phyloP scores from a whole-genome alignment of 495 filamentous ascomycete genomes.

The Talaromyces wortmannii region DNA sequence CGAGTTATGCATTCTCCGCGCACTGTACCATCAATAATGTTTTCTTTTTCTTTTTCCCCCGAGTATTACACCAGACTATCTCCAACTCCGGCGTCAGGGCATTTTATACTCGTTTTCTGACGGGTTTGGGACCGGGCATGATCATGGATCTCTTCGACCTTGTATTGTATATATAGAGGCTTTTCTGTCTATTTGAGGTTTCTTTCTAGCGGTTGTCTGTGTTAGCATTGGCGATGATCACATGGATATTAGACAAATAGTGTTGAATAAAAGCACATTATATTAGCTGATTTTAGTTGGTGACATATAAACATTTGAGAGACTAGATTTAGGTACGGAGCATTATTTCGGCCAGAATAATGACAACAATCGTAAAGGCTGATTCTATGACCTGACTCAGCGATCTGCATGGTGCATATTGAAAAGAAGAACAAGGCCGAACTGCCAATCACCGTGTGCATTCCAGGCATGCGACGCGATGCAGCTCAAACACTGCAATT shows the following conservation, averaged over 20 bases:
- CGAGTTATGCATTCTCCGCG: background rate
- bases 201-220: conserved; percentile 3
- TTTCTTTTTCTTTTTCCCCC: conserved; percentile 18
- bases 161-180: conserved; percentile 42
- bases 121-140: conserved; percentile 38
- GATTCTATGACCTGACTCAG: too few relatives aligned
- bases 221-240: conserved; percentile 4
- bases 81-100: conserved; percentile 45
- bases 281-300: too few relatives aligned
- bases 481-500: too few relatives aligned
- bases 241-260: conserved; percentile 3
- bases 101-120: conserved; percentile 37
- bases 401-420: too few relatives aligned
- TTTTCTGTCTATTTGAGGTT: background rate
- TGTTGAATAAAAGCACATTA: conserved; percentile 4
- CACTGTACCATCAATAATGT: conserved; percentile 17
- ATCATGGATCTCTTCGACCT: conserved; percentile 33
- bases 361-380: too few relatives aligned
- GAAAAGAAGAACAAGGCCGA: too few relatives aligned
- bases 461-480: too few relatives aligned
- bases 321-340: too few relatives aligned
- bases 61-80: conserved; percentile 19
- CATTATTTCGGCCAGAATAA: too few relatives aligned
- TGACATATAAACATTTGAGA: too few relatives aligned
- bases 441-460: too few relatives aligned